Percentiles rank a stretch among this genome's conserved stretches.
These are phyloP conservation scores for Pontederia crassipes DNA, from an alignment of 176 grass and related monocot species.

Conservation along the genomic window DNA sequence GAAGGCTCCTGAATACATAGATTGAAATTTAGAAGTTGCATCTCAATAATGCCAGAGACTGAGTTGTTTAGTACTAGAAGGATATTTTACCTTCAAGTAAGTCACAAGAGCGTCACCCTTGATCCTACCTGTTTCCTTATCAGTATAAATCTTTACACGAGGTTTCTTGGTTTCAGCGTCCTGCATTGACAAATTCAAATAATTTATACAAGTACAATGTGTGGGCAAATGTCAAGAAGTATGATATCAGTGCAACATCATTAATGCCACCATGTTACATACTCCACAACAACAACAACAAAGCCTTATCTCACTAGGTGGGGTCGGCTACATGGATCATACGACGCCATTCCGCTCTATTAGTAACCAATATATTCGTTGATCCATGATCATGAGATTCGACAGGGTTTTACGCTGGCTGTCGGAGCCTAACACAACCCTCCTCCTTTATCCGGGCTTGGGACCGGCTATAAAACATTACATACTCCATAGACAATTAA, in stretches of 20 bases:
- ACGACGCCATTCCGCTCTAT: too few relatives aligned
- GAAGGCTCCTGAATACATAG: constrained; percentile 63
- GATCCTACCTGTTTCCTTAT: constrained; percentile 72
- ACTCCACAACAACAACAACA: too few relatives aligned
- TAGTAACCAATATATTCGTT: too few relatives aligned
- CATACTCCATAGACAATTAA: too few relatives aligned
- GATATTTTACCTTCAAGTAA: constrained; percentile 59
- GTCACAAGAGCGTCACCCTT: constrained; percentile 88
- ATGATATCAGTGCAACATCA: not conserved
- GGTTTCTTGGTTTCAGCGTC: constrained; percentile 85
- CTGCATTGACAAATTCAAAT: constrained; percentile 28
- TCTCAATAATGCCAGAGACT: not conserved
- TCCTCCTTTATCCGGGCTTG: too few relatives aligned
- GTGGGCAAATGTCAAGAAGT: constrained; percentile 10
- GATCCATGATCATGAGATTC: too few relatives aligned
- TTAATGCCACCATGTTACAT: too few relatives aligned
- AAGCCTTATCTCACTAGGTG: too few relatives aligned
- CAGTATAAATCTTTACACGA: constrained; percentile 79
- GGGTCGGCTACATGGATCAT: too few relatives aligned
- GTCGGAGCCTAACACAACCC: too few relatives aligned
- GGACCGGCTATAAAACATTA: too few relatives aligned
- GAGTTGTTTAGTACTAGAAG: not conserved
- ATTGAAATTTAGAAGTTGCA: constrained; percentile 1
- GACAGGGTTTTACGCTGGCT: too few relatives aligned
- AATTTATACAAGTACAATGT: constrained; percentile 2